Evolutionary conservation across 805 yeast genomes (phyloP).

Genomic region (Pichia scutulata): DNA sequence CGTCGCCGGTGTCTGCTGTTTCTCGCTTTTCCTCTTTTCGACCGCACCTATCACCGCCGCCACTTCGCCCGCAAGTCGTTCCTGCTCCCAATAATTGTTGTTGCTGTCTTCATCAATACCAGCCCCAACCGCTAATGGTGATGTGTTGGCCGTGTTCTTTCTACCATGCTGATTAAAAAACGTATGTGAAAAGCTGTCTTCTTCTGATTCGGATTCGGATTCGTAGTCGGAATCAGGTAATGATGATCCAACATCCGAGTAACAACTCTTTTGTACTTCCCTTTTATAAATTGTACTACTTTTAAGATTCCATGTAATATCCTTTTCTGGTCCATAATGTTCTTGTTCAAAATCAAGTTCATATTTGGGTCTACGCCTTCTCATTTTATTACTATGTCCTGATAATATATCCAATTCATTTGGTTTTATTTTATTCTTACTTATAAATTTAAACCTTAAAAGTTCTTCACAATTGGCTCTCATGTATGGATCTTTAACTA

Average conservation of each 20-base stretch:
- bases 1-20: neutral
- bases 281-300: neutral
- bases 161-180: neutral
- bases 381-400: conserved; percentile 1
- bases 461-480: conserved; percentile 59
- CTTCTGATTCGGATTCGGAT: neutral
- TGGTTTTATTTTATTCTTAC: conserved; percentile 24
- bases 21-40: neutral
- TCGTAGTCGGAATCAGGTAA: neutral
- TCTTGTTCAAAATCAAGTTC: conserved; percentile 22
- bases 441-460: conserved; percentile 46
- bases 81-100: neutral
- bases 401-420: conserved; percentile 15
- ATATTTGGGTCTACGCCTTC: conserved; percentile 33
- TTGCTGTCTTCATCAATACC: neutral
- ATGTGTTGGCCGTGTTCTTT: conserved; percentile 4
- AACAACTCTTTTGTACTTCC: neutral
- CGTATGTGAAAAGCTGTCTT: conserved; percentile 1
- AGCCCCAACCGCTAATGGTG: neutral
- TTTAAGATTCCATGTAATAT: neutral
- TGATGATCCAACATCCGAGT: neutral
- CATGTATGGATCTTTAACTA: conserved; percentile 54
- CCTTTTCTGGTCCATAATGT: conserved; percentile 18
- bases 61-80: neutral
- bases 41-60: neutral